Conservation (phyloP, 345 rosid genomes). For the Syzygium oleosum region DNA sequence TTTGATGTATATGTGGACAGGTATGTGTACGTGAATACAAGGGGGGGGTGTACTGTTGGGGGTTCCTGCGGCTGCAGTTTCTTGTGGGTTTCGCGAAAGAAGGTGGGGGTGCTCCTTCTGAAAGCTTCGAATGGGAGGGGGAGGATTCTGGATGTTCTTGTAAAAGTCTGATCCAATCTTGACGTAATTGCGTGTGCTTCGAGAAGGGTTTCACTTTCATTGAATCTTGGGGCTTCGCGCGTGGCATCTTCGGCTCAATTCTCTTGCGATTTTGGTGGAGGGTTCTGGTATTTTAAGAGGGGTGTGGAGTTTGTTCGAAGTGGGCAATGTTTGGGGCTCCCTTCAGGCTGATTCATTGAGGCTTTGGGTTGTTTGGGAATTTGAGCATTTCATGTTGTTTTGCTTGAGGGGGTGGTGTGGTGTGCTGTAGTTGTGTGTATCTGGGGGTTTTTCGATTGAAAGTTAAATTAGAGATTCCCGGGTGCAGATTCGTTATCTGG, state of each 20-base stretch:
- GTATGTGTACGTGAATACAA: background rate
- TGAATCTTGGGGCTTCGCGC: background rate
- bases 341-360: background rate
- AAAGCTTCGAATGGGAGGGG: background rate
- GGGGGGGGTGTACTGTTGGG: background rate
- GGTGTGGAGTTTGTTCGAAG: background rate
- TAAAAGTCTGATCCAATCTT: background rate
- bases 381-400: background rate
- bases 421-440: background rate
- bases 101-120: background rate
- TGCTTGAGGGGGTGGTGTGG: background rate
- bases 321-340: background rate
- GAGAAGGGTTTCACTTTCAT: background rate
- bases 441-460: background rate
- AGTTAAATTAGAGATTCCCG: background rate
- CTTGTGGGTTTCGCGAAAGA: background rate
- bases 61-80: background rate
- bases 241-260: background rate
- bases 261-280: background rate
- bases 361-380: background rate
- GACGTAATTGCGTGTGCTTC: background rate
- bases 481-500: background rate
- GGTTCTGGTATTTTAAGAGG: background rate
- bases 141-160: background rate
- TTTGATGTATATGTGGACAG: background rate